Conservation (phyloP, 202 grass and related monocot species). For the Hordeum pubiflorum region DNA sequence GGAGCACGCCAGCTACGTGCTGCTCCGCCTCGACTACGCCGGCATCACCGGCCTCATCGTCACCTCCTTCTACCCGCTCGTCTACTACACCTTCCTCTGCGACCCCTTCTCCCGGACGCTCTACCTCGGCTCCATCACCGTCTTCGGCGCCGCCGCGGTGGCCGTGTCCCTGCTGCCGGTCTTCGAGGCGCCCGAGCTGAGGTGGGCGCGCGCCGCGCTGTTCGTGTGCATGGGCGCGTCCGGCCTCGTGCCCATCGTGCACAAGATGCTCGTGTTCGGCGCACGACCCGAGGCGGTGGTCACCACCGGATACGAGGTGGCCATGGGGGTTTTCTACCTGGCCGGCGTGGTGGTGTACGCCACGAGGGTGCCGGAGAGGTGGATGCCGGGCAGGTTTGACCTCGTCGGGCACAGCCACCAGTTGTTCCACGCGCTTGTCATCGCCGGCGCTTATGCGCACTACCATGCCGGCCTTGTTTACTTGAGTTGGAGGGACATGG, state of each 20-base stretch:
- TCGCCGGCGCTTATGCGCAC: conserved; percentile 74
- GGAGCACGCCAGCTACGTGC: conserved; percentile 48
- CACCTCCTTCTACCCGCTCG: conserved; percentile 86
- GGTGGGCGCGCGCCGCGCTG: conserved; percentile 43
- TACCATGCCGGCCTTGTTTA: conserved; percentile 66
- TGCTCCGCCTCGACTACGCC: conserved; percentile 85
- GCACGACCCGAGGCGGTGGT: conserved; percentile 45
- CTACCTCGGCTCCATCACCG: conserved; percentile 70
- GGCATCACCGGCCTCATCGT: conserved; percentile 78
- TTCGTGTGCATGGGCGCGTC: conserved; percentile 68
- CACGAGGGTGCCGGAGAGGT: conserved; percentile 63
- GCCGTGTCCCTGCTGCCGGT: conserved; percentile 51
- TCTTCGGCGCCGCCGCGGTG: conserved; percentile 39
- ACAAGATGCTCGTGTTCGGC: conserved; percentile 61
- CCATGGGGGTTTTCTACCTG: conserved; percentile 51
- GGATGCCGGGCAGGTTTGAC: conserved; percentile 80
- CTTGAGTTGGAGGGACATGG: conserved; percentile 69
- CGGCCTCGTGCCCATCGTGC: conserved; percentile 63
- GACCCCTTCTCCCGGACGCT: conserved; percentile 37
- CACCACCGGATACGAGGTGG: conserved; percentile 63
- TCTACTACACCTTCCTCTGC: conserved; percentile 89
- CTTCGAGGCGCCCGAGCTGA: conserved; percentile 45
- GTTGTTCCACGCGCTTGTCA: conserved; percentile 72
- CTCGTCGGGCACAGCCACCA: conserved; percentile 81
- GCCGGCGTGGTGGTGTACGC: conserved; percentile 65